Conservation (phyloP, 306 rosid species). For the Prosopis cineraria region DNA sequence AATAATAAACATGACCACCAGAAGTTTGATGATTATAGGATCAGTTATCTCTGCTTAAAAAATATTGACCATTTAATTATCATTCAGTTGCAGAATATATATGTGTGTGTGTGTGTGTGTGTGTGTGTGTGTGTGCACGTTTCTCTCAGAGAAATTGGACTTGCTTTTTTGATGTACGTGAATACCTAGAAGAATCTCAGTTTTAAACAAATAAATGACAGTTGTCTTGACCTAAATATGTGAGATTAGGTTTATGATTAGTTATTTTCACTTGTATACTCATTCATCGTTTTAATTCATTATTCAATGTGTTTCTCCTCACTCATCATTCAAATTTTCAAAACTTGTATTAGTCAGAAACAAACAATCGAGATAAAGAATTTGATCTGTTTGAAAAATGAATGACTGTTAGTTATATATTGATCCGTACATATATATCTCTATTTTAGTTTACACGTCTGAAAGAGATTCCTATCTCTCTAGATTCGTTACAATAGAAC, state of each 20-base stretch:
- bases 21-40: background rate
- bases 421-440: background rate
- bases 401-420: background rate
- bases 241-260: background rate
- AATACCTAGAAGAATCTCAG: background rate
- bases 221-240: background rate
- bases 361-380: background rate
- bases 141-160: background rate
- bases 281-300: background rate
- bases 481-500: background rate
- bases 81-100: constrained; percentile 12
- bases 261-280: too few relatives aligned
- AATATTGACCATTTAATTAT: constrained; percentile 12
- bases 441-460: background rate
- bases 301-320: background rate
- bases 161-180: background rate
- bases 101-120: too few relatives aligned
- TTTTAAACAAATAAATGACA: background rate
- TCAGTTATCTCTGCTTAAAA: constrained; percentile 7
- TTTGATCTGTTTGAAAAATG: background rate
- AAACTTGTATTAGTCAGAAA: background rate
- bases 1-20: constrained; percentile 19
- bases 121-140: too few relatives aligned
- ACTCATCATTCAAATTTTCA: background rate
- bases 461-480: background rate